phyloP scores from a whole-genome alignment of 176 grass and related monocot genomes.

The Oryza officinalis region DNA sequence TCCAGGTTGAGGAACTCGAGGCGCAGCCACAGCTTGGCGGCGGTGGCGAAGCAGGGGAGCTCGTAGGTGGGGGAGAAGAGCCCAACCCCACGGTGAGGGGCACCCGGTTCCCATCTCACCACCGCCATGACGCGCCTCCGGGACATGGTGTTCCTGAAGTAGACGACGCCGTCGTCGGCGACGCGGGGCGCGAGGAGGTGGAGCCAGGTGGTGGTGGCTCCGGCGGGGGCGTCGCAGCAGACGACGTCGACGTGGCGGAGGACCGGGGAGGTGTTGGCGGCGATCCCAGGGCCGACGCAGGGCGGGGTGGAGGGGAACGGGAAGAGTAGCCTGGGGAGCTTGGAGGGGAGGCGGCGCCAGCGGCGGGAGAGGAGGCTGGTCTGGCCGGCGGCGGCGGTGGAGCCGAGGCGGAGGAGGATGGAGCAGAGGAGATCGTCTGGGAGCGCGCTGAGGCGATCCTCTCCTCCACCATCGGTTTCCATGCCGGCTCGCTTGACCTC shows the following conservation, averaged over 20 bases:
- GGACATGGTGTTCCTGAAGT: neutral
- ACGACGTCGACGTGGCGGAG: slow-evolving; percentile 21
- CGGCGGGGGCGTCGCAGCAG: neutral
- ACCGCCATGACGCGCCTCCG: neutral
- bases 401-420: slow-evolving; percentile 27
- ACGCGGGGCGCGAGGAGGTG: slow-evolving; percentile 8
- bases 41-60: slow-evolving; percentile 25
- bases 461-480: neutral
- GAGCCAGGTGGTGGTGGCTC: neutral
- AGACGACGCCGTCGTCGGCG: neutral
- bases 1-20: slow-evolving; percentile 23
- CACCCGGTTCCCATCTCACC: no score
- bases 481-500: neutral
- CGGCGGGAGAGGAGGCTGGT: slow-evolving; percentile 33
- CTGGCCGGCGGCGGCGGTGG: slow-evolving; percentile 17
- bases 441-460: slow-evolving; percentile 1
- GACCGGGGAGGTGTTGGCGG: neutral
- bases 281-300: neutral
- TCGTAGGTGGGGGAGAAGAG: neutral
- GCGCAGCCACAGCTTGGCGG: slow-evolving; percentile 22
- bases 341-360: slow-evolving; percentile 16
- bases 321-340: slow-evolving; percentile 16
- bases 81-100: no score
- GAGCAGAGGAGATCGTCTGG: slow-evolving; percentile 4
- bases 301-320: neutral